A percentile compares a stretch with the other conserved stretches of the same genome.
These are phyloP conservation scores for Chrysosporium keratinophilum DNA, from an alignment of 2,329 filamentous ascomycete species.

Conservation along the genomic window DNA sequence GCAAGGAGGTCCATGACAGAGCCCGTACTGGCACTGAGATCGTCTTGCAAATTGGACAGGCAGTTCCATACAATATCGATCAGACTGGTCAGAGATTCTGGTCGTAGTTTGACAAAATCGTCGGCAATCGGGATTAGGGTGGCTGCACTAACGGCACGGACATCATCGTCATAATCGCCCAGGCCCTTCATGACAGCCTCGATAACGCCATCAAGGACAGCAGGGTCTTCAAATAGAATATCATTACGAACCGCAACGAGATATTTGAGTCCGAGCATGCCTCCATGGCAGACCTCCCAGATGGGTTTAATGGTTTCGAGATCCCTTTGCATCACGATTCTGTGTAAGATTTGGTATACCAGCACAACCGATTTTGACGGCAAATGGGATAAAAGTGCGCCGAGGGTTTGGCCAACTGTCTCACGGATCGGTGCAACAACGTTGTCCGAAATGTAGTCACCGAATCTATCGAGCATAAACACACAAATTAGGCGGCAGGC, in stretches of 20 bases:
- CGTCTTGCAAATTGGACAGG: constrained; percentile 89
- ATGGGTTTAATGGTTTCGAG: constrained; percentile 60
- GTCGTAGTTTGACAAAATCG: constrained; percentile 81
- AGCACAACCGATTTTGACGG: constrained; percentile 67
- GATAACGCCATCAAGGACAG: constrained; percentile 87
- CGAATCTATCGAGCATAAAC: constrained; percentile 94
- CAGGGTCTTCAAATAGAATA: constrained; percentile 67
- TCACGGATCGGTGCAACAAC: constrained; percentile 94
- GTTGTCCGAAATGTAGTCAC: constrained; percentile 94
- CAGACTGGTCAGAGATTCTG: constrained; percentile 63
- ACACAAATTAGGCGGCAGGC: constrained; percentile 92
- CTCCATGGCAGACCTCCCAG: constrained; percentile 94
- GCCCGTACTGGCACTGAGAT: constrained; percentile 91
- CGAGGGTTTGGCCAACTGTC: constrained; percentile 86
- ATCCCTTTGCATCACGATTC: constrained; percentile 85
- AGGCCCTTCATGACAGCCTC: constrained; percentile 90
- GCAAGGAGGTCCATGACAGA: constrained; percentile 97
- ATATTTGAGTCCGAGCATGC: constrained; percentile 93
- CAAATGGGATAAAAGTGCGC: constrained; percentile 76
- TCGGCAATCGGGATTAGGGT: constrained; percentile 92
- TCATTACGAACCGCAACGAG: constrained; percentile 92
- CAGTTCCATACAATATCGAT: constrained; percentile 98
- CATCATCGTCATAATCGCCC: constrained; percentile 84
- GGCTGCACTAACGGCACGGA: constrained; percentile 92
- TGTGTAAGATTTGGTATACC: constrained; percentile 73